Percentiles rank a stretch among this genome's conserved stretches.
These are phyloP conservation scores for Coniosporium apollinis DNA, from an alignment of 495 filamentous ascomycete species.

Conservation along the genomic window DNA sequence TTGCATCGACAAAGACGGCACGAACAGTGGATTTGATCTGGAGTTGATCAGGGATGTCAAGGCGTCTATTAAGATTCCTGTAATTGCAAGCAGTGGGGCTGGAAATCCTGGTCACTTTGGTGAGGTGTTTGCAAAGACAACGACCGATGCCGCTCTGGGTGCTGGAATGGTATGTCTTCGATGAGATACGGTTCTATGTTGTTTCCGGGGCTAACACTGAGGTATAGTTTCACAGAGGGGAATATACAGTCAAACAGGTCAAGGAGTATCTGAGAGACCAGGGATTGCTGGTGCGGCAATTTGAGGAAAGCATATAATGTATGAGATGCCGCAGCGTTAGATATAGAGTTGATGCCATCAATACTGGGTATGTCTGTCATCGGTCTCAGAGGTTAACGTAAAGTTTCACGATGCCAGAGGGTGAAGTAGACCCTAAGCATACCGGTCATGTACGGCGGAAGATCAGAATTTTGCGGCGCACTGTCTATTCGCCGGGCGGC, in stretches of 20 bases:
- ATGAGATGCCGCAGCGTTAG: no score
- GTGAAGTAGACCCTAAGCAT: no score
- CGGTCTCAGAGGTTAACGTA: no score
- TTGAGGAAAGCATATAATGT: constrained; percentile 37
- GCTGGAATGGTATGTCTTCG: constrained; percentile 60
- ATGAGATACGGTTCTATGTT: background rate
- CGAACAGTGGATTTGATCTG: constrained; percentile 86
- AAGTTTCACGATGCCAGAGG: no score
- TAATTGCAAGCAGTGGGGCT: constrained; percentile 89
- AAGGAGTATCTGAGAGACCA: constrained; percentile 61
- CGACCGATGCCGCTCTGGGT: constrained; percentile 81
- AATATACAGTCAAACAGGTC: constrained; percentile 91
- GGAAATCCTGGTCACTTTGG: constrained; percentile 79
- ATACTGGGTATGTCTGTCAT: no score
- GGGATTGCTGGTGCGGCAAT: constrained; percentile 58
- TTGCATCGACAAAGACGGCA: constrained; percentile 94
- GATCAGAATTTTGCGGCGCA: no score
- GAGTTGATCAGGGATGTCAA: constrained; percentile 86
- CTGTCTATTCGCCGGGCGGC: no score
- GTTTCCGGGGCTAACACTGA: constrained; percentile 4
- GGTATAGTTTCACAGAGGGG: constrained; percentile 68
- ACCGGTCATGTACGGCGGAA: no score
- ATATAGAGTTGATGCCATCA: no score
- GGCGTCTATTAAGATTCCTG: constrained; percentile 65
- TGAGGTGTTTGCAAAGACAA: constrained; percentile 75